phyloP scores from a whole-genome alignment of 345 rosid genomes.

The Lepidium sativum region DNA sequence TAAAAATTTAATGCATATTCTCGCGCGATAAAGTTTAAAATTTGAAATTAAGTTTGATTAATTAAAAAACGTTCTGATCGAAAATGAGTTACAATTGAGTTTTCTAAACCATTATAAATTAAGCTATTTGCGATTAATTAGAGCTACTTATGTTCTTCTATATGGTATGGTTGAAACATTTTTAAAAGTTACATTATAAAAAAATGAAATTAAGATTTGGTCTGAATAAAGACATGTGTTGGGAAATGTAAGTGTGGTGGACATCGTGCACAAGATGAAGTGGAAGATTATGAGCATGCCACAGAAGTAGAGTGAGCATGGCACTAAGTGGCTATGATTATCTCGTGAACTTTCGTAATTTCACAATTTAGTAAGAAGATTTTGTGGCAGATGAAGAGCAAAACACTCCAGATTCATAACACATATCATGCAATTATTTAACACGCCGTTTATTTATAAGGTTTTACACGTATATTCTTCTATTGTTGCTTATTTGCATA shows the following conservation, averaged over 20 bases:
- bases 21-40: too few species aligned
- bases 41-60: too few species aligned
- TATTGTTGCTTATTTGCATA: background rate
- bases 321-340: background rate
- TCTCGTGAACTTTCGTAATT: background rate
- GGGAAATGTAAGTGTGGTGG: background rate
- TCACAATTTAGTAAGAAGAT: background rate
- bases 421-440: background rate
- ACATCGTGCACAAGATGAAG: background rate
- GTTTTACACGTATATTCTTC: background rate
- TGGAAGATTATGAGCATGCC: slow-evolving; percentile 3
- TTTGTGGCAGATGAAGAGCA: slow-evolving; percentile 14
- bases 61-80: too few species aligned
- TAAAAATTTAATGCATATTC: too few species aligned
- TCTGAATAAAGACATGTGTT: background rate
- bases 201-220: background rate
- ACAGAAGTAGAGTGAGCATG: slow-evolving; percentile 3
- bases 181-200: too few species aligned
- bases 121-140: too few species aligned
- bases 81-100: too few species aligned
- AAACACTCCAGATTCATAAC: background rate
- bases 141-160: too few species aligned
- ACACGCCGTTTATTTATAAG: slow-evolving; percentile 3
- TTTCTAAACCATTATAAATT: too few species aligned
- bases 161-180: too few species aligned